These are phyloP conservation scores for Proliferodiscus dingleyae DNA, from an alignment of 2,329 filamentous ascomycete genomes.

Conservation along the genomic window DNA sequence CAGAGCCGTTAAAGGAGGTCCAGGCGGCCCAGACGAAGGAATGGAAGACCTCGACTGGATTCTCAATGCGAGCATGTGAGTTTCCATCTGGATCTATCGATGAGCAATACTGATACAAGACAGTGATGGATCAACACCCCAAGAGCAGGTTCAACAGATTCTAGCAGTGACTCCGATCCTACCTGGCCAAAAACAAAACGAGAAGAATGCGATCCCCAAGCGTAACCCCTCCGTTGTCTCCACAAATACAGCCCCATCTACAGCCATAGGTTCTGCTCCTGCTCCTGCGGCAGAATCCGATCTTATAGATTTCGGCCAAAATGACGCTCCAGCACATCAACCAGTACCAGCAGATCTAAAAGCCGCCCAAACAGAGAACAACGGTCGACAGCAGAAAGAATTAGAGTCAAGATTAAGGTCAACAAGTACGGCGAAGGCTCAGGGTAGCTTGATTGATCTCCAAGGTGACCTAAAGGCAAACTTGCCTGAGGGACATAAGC, in stretches of 20 bases:
- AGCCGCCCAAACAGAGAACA: constrained; percentile 23
- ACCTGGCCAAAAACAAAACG: constrained; percentile 61
- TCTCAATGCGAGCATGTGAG: constrained; percentile 79
- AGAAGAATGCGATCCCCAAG: constrained; percentile 54
- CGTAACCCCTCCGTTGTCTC: constrained; percentile 15
- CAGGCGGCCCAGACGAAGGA: constrained; percentile 68
- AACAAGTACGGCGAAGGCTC: constrained; percentile 19
- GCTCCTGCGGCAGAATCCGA: constrained; percentile 30
- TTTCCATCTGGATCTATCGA: constrained; percentile 6
- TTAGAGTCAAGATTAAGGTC: constrained; percentile 24
- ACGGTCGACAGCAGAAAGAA: constrained; percentile 25
- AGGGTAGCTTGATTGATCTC: constrained; percentile 44
- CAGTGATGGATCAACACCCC: constrained; percentile 60
- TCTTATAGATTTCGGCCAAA: constrained; percentile 55
- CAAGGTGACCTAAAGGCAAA: constrained; percentile 48
- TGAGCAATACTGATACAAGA: constrained; percentile 10
- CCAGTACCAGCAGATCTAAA: constrained; percentile 21
- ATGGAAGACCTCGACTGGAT: constrained; percentile 95
- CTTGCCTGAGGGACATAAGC: constrained; percentile 31
- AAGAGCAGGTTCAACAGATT: constrained; percentile 75
- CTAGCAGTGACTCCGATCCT: constrained; percentile 81
- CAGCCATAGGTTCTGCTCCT: constrained; percentile 1
- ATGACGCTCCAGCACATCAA: constrained; percentile 6
- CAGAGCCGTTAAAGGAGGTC: constrained; percentile 65
- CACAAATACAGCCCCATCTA: constrained; percentile 1